Evolutionary conservation across 2,329 filamentous ascomycete genomes (phyloP).

Genomic region (Cercospora sojina): DNA sequence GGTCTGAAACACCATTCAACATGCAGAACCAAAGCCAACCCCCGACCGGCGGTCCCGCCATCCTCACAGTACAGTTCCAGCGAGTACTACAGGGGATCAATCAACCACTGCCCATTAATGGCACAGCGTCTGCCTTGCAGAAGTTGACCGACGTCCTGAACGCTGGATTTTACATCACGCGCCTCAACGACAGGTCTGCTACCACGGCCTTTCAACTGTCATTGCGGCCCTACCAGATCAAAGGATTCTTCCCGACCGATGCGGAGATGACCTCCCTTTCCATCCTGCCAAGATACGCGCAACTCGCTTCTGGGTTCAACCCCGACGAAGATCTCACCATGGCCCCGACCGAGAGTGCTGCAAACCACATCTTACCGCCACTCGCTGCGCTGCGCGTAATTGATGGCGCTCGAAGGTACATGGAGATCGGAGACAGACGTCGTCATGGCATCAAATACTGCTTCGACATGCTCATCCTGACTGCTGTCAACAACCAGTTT

Average conservation of each 20-base stretch:
- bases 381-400: not conserved
- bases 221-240: not conserved
- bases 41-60: not conserved
- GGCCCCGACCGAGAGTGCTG: not conserved
- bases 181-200: not conserved
- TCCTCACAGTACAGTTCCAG: not conserved
- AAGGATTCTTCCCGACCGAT: not conserved
- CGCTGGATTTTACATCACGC: not conserved
- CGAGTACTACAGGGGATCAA: not conserved
- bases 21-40: not conserved
- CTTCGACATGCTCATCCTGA: not conserved
- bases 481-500: not conserved
- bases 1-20: not conserved
- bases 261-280: slow-evolving; percentile 7
- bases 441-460: not conserved
- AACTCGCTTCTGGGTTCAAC: slow-evolving; percentile 1
- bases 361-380: not conserved
- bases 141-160: not conserved
- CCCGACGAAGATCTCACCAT: not conserved
- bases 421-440: not conserved
- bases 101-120: not conserved
- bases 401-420: not conserved
- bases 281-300: not conserved
- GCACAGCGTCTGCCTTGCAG: not conserved
- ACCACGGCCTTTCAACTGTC: not conserved